Conservation (phyloP, 2,329 filamentous ascomycete genomes). For the Colletotrichum tropicicola region DNA sequence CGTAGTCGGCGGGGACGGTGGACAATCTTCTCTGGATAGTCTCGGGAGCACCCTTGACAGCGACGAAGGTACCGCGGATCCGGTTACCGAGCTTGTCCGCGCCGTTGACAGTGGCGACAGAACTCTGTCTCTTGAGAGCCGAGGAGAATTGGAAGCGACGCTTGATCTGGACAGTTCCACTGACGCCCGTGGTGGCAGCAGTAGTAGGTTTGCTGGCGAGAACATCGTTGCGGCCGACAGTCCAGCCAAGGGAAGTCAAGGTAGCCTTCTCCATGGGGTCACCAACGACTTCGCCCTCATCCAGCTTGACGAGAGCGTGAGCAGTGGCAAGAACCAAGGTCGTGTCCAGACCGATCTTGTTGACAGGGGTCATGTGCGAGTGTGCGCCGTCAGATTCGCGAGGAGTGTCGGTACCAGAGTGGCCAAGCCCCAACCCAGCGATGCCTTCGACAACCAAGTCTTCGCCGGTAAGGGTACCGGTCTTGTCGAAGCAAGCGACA, state of each 20-base stretch:
- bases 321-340: slow-evolving; percentile 94
- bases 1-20: slow-evolving; percentile 84
- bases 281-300: slow-evolving; percentile 96
- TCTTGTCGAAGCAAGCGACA: slow-evolving; percentile 98
- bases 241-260: slow-evolving; percentile 88
- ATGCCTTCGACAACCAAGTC: slow-evolving; percentile 97
- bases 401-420: slow-evolving; percentile 69
- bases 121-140: slow-evolving; percentile 93
- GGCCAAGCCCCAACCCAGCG: slow-evolving; percentile 82
- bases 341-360: slow-evolving; percentile 78
- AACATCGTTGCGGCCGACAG: slow-evolving; percentile 87
- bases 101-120: slow-evolving; percentile 83
- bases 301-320: slow-evolving; percentile 93
- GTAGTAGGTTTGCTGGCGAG: slow-evolving; percentile 73
- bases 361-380: slow-evolving; percentile 77
- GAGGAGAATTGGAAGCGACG: slow-evolving; percentile 99
- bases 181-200: slow-evolving; percentile 55
- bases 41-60: slow-evolving; percentile 96
- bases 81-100: slow-evolving; percentile 80
- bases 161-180: slow-evolving; percentile 90
- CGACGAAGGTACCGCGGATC: slow-evolving; percentile 87
- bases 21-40: slow-evolving; percentile 95
- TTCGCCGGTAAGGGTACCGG: slow-evolving; percentile 94
- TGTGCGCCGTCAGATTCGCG: slow-evolving; percentile 84
- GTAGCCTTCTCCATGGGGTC: slow-evolving; percentile 99